Evolutionary conservation across 345 rosid species (phyloP), one percentile per base, ranked within the genome.

Genomic region (Theobroma cacao): DNA sequence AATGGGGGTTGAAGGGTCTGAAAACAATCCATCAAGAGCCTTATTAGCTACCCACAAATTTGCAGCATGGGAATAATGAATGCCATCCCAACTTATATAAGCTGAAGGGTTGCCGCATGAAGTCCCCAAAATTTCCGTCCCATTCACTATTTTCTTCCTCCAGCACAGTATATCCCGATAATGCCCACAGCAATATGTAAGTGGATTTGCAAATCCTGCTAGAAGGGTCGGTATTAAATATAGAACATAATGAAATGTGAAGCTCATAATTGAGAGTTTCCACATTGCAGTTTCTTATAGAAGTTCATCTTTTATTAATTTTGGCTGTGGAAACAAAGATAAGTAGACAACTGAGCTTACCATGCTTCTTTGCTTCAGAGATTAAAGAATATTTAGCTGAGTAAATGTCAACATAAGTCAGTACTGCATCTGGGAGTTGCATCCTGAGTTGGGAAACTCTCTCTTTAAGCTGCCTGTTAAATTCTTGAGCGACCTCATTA

Each of bases 21-120:
- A 81, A 30, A 77, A 38, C 18, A 76, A 77, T 28, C 88, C 86
- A 79, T 81, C 68, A 22, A 75, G 15, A 20, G 79, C 78, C 31
- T 41, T 56, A 15, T 75, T 45, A 48, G 88, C 86, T 30, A 83
- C 47, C 81, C 85, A 81, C 24, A 48, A 62, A 20, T 80, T 84
- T 10, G 87, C 85, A 56, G 85, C 87, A 31, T 86, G 79, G 31
- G 87, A 76, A 38, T 82, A 72, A 73, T 86, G 87, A 26, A 72
- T 2, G 24, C 86, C 67, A 69, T 86, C 89, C 89, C 87, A 84
- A 45, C 79, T 82, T 31, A 86, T 73, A 28, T 72, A 72, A 41
- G 79, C 65, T 36, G 84, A 77, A 43, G 84, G 84, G 7, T 83
- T 62, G 30, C 75, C 59, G 65, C 85, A 80, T 7, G 80, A 17